phyloP scores from a whole-genome alignment of 2,329 filamentous ascomycete genomes.

The Neospermospora avenae region DNA sequence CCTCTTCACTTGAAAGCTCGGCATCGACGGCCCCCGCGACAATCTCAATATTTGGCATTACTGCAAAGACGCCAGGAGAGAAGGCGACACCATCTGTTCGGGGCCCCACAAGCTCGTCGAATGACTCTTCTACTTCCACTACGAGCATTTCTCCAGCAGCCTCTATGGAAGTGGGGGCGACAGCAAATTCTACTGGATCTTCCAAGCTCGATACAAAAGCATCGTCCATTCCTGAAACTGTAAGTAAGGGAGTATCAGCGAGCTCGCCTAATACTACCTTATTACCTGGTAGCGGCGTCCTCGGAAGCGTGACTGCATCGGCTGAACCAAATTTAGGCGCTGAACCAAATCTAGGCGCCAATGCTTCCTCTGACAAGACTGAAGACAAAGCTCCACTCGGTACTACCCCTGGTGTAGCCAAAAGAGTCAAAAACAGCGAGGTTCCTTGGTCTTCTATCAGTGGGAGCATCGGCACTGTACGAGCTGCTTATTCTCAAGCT shows the following conservation, averaged over 20 bases:
- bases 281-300: not conserved
- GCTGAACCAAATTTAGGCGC: not conserved
- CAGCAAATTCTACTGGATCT: not conserved
- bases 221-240: not conserved
- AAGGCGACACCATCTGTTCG: too few relatives aligned
- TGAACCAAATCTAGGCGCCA: too few relatives aligned
- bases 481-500: not conserved
- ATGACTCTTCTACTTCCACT: not conserved
- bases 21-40: not conserved
- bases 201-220: not conserved
- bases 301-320: not conserved
- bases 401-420: not conserved
- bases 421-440: not conserved
- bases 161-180: not conserved
- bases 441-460: not conserved
- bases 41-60: not conserved
- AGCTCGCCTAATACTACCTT: not conserved
- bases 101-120: not conserved
- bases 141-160: not conserved
- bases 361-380: not conserved
- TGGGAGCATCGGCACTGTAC: not conserved
- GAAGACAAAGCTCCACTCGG: not conserved
- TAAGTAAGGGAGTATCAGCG: not conserved
- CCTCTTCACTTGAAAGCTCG: not conserved
- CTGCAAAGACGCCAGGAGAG: not conserved